Evolutionary conservation across 176 grass and related monocot genomes (phyloP), one percentile per base, ranked within the genome.

Genomic region (Poa annua): DNA sequence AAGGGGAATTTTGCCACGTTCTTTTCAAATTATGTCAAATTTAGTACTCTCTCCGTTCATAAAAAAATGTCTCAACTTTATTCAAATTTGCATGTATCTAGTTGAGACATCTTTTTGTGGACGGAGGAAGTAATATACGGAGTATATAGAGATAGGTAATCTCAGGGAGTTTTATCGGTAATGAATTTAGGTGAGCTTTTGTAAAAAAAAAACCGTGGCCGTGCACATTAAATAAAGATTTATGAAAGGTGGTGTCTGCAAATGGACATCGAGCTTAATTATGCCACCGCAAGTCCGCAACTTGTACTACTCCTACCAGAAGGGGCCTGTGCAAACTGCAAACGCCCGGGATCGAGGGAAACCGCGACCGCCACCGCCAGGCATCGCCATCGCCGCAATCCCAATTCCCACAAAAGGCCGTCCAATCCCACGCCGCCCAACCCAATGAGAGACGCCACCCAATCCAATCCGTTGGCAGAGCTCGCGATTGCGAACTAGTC

Each of bases 361-460:
- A 59, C 88, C 35, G 76, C 79, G 41, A 25, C 26, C 14, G 76
- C 79, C 50, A 60, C 63, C 84, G 34, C 55, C 34, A 80, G 85
- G 50, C 61, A 72, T 44, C 87, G 83, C 78, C 83, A 42, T 81
- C 74, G 87, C 75, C 78, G 78, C 78, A 83, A 68, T 53, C 69
- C 49, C 29, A 15, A 69, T 80, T 87, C 67, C 84, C 74, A 20
- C 65, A 20, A 48, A n/a, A 66, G 47, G 26, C 64, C 26, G 24
- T 55, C 7, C 45, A 49, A 12, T 21, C 39, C 39, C 25, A 10
- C 61, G 61, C 61, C 12, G 1, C 8, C 14, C 22, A 80, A 51
- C 52, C 44, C 62, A 89, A 78, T 76, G 52, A 22, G 73, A 42
- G 15, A 34, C 76, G 36, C 51, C 13, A 48, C 70, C 70, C 41